Conservation (phyloP, 352 stramenopile genomes). For the Phytophthora aleatoria region DNA sequence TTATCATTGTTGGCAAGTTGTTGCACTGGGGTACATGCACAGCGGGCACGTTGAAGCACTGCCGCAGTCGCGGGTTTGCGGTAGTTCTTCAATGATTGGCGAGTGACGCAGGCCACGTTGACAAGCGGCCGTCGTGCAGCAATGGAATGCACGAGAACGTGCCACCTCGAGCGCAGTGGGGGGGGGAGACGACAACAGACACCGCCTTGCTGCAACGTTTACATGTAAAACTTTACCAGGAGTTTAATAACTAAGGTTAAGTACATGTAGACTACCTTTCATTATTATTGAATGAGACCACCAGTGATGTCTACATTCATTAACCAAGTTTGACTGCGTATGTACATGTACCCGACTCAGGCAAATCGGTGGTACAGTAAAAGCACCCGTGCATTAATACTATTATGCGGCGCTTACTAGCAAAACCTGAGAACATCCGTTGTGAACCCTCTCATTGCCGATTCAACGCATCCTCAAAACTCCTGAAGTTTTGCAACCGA, state of each 20-base stretch:
- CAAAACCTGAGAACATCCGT: constrained; percentile 34
- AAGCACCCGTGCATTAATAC: neutral
- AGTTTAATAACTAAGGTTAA: neutral
- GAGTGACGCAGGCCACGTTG: constrained; percentile 27
- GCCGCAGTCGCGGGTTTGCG: constrained; percentile 5
- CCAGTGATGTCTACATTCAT: no score
- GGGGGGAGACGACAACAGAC: no score
- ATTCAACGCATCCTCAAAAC: constrained; percentile 7
- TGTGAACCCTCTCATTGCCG: constrained; percentile 21
- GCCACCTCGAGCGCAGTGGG: no score
- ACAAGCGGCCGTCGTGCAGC: constrained; percentile 2
- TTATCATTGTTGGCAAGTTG: neutral
- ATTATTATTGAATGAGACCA: neutral
- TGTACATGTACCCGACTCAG: neutral
- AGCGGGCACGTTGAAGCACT: constrained; percentile 28
- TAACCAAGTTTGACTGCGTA: neutral
- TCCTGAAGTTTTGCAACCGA: constrained; percentile 18
- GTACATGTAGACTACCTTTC: neutral
- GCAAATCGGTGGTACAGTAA: neutral
- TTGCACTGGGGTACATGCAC: neutral
- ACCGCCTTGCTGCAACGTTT: no score
- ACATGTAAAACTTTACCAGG: no score
- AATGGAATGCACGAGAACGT: neutral
- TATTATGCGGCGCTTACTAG: constrained; percentile 10
- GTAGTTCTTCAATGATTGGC: constrained; percentile 28